Evolutionary conservation across 805 yeast genomes (phyloP).

Genomic region (Wickerhamiella slavikovae): DNA sequence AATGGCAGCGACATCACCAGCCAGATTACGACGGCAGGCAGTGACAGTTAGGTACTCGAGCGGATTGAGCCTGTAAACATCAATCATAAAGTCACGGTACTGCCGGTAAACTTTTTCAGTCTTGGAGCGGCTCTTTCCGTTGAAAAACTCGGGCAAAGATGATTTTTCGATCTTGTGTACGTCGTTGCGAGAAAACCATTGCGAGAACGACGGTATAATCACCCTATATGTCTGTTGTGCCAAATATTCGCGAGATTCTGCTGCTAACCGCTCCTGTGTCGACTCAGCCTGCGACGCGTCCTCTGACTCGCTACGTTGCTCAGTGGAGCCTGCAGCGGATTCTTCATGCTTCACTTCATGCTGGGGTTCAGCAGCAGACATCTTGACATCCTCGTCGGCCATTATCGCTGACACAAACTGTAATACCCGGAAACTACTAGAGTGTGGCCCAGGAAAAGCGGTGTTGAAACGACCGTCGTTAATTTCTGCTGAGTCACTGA

Average conservation of each 20-base stretch:
- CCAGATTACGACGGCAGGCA: conserved; percentile 73
- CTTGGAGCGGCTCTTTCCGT: conserved; percentile 37
- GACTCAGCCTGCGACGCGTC: conserved; percentile 1
- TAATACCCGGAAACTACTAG: background rate
- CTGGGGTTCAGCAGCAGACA: conserved; percentile 1
- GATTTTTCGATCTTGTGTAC: conserved; percentile 63
- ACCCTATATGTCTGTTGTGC: conserved; percentile 59
- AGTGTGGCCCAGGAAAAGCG: background rate
- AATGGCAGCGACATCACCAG: conserved; percentile 80
- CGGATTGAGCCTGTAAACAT: conserved; percentile 74
- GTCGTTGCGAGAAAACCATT: conserved; percentile 62
- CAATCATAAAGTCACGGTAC: conserved; percentile 75
- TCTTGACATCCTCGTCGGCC: conserved; percentile 2
- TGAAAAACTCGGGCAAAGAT: conserved; percentile 76
- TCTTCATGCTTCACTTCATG: background rate
- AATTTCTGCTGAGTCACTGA: no score
- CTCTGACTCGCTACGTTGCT: background rate
- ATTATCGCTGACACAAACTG: background rate
- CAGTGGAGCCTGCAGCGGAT: background rate
- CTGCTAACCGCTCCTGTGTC: conserved; percentile 25
- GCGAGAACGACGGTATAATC: conserved; percentile 67
- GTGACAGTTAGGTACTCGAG: conserved; percentile 78
- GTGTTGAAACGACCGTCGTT: no score
- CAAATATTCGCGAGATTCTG: conserved; percentile 41
- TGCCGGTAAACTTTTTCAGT: conserved; percentile 64